Base-by-base conservation (phyloP, 139 green algal species). In the Penium margaritaceum region DNA sequence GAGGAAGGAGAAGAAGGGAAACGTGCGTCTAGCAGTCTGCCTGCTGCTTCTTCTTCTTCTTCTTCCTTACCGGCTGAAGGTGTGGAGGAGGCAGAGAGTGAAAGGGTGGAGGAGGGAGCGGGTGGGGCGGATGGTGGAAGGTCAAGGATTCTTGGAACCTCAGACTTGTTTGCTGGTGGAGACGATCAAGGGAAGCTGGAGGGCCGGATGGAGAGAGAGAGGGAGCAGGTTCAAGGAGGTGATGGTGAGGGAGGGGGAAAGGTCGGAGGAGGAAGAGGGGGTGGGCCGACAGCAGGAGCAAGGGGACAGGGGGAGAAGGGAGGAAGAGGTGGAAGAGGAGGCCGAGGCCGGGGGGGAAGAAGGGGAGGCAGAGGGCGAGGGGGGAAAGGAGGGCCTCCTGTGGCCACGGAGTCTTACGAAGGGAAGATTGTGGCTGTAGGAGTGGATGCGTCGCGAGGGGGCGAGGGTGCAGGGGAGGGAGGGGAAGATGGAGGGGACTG, bases 361-460 rank as follows among this genome's bases (percentile, higher is more conserved):
- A 64, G 55, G 27, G 29, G 41, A 73, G 66, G 57, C 63, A 37
- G 69, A 76, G 21, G 58, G 57, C 15, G 34, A n/a, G 12, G 62
- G 63, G 62, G 55, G 14, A 70, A 60, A 76, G 33, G 67, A 67
- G 51, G 29, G 21, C n/a, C n/a, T n/a, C n/a, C n/a, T n/a, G n/a
- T n/a, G n/a, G n/a, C n/a, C n/a, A n/a, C n/a, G n/a, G n/a, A n/a
- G n/a, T n/a, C n/a, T n/a, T n/a, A n/a, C n/a, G n/a, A 17, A 54
- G 63, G 14, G 64, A 34, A 14, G 44, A 58, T 29, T 19, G n/a
- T n/a, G n/a, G n/a, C 27, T 21, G 32, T 29, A 7, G 70, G 38
- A 36, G 70, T 24, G 36, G 21, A 71, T 2, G 62, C n/a, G 17
- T 15, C 29, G 1, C 19, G 27, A 72, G 70, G 68, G 24, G 70